Evolutionary conservation across 108 stramenopile species (phyloP), one percentile per base, ranked within the genome.

Genomic region (Pseudonitzschia multiseries): DNA sequence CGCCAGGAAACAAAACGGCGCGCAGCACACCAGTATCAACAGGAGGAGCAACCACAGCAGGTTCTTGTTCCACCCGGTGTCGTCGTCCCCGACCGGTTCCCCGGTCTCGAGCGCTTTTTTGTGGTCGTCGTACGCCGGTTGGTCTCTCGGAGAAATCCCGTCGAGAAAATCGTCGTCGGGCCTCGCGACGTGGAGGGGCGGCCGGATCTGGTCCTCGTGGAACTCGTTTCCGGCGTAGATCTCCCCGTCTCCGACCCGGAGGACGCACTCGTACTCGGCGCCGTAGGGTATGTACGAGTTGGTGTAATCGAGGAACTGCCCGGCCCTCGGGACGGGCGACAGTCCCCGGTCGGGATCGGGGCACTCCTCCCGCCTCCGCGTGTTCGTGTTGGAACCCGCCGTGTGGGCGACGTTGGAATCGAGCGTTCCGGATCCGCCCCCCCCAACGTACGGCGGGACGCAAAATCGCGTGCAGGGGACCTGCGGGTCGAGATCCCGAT

Each of bases 401-500:
- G 9, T 20, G 54, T 56, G 54, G 0, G 9, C 33, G 29, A 62
- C 29, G 44, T 67, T 67, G 26, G 46, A 32, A 15, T 67, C 27
- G 0, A 21, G 8, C 8, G 33, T 67, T 0, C 66, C 66, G 0
- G 15, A 0, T 2, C 61, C 61, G 4, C 61, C 61, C 8, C 18
- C 8, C n/a, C 61, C 61, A 20, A 62, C 36, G 13, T 40, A 13
- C 0, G 61, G 18, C 0, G 61, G 61, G 32, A 62, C 61, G 22
- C 32, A 68, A 57, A 84, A 73, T 36, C 83, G 76, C 9, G 57
- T 46, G 40, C 77, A 77, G 21, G 57, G 44, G 15, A 40, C 54
- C 33, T 80, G 83, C n/a, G 79, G 79, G 59, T 84, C 83, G 70
- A 80, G 43, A 69, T 84, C 83, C 13, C 73, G 69, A 69, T 84